Evolutionary conservation across 2,329 filamentous ascomycete genomes (phyloP).

Genomic region (Pyricularia pennisetigena): DNA sequence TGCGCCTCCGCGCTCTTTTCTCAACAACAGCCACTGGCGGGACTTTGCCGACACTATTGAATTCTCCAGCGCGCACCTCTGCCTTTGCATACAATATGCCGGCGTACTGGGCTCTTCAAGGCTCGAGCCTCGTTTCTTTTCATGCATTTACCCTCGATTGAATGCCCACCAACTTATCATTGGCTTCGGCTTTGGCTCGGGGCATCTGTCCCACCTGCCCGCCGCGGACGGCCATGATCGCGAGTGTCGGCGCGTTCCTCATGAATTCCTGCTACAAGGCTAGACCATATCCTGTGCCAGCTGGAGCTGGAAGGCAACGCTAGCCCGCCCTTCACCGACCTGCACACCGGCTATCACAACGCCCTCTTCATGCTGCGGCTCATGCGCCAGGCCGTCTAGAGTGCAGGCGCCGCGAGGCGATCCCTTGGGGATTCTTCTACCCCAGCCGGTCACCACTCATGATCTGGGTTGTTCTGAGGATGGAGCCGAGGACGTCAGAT

Average conservation of each 20-base stretch:
- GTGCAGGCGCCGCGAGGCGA: neutral
- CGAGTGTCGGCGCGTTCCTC: neutral
- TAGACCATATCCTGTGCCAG: neutral
- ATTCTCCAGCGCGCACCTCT: neutral
- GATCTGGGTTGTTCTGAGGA: neutral
- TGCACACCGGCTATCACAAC: neutral
- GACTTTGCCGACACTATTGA: neutral
- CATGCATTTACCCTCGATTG: neutral
- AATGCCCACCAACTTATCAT: neutral
- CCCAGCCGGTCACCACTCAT: neutral
- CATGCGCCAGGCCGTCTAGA: neutral
- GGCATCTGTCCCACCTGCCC: neutral
- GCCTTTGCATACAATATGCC: neutral
- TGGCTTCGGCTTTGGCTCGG: neutral
- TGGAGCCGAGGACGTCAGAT: too few relatives aligned
- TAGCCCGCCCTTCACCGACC: neutral
- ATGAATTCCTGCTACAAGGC: neutral
- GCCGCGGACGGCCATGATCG: neutral
- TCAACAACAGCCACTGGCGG: neutral
- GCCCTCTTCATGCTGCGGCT: neutral
- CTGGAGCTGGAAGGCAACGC: neutral
- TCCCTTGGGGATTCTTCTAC: neutral
- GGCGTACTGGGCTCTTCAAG: neutral
- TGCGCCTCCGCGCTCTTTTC: neutral
- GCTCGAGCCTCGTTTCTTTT: neutral